Evolutionary conservation across 2,329 filamentous ascomycete genomes (phyloP), one percentile per base, ranked within the genome.

Genomic region (Fusarium camptoceras): DNA sequence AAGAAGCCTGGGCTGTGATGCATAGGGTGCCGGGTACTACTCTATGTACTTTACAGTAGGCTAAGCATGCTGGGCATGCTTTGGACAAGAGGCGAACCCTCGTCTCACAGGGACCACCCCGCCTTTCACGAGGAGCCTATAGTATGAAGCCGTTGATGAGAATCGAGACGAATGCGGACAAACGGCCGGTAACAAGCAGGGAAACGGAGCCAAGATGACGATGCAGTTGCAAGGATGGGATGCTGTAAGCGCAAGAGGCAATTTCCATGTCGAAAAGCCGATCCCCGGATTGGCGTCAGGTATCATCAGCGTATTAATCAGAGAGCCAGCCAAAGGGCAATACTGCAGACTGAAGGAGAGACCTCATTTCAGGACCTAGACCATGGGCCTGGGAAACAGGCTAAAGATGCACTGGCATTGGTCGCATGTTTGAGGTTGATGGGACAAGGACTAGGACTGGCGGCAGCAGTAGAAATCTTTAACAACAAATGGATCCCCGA

Each of bases 341-440:
- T 55, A 57, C 39, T 39, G 49, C 53, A 56, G 58, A 25, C 20
- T 27, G 25, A 49, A 39, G 22, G 18, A 31, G 28, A 46, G 50
- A 57, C 25, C 25, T 49, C 46, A 34, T 53, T 41, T 53, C 49
- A 25, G 18, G 49, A 53, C 31, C 34, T 24, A 18, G 25, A 25
- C 24, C 49, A 20, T 42, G 37, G 30, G 18, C 39, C 39, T 54
- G 44, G 65, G 46, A 56, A 61, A 72, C 72, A 70, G 60, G 70
- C 71, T 70, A 74, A 59, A 53, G 61, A 47, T 27, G 34, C 49
- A 41, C 20, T 42, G n/a, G 49, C 49, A 42, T 63, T 71, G 66
- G 70, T 68, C 60, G 68, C 71, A 70, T 74, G 85, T 87, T 86
- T 87, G 85, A 86, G 81, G 80, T 84, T 84, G 78, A 85, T 84